Evolutionary conservation across 768 basidiomycete genomes (phyloP).

Genomic region (Russula earlei): DNA sequence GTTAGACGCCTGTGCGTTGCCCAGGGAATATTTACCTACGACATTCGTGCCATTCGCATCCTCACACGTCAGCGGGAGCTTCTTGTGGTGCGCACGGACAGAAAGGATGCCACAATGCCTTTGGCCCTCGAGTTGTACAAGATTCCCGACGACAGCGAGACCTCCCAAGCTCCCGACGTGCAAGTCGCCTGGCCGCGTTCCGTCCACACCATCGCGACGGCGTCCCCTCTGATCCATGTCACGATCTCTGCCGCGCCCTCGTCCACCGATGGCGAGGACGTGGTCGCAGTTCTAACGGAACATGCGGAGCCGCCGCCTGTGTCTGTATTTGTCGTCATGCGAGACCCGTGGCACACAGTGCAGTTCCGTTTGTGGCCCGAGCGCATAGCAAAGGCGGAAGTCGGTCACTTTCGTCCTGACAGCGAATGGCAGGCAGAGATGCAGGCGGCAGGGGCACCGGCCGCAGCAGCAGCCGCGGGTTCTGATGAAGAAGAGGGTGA

Average conservation of each 20-base stretch:
- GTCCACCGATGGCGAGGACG: conserved; percentile 9
- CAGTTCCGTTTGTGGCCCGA: conserved; percentile 18
- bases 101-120: conserved; percentile 3
- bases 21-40: conserved; percentile 13
- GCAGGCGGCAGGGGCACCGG: conserved; percentile 2
- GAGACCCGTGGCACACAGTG: conserved; percentile 13
- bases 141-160: conserved; percentile 7
- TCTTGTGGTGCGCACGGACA: conserved; percentile 16
- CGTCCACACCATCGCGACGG: conserved; percentile 11
- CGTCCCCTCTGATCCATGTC: not conserved
- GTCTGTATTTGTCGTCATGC: conserved; percentile 15
- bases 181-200: conserved; percentile 9
- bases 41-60: conserved; percentile 19
- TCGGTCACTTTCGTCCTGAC: conserved; percentile 8
- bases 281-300: conserved; percentile 2
- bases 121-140: conserved; percentile 14
- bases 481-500: conserved; percentile 4
- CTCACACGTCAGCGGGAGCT: conserved; percentile 15
- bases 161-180: not conserved
- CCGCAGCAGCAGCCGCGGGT: not conserved
- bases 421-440: conserved; percentile 12
- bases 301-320: conserved; percentile 14
- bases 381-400: conserved; percentile 10
- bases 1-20: conserved; percentile 7
- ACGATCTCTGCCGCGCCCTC: conserved; percentile 12